A percentile compares a stretch with the other conserved stretches of the same genome.
These are phyloP conservation scores for Trichosporon coremiiforme DNA, from an alignment of 1,284 basidiomycete genomes.

Conservation along the genomic window DNA sequence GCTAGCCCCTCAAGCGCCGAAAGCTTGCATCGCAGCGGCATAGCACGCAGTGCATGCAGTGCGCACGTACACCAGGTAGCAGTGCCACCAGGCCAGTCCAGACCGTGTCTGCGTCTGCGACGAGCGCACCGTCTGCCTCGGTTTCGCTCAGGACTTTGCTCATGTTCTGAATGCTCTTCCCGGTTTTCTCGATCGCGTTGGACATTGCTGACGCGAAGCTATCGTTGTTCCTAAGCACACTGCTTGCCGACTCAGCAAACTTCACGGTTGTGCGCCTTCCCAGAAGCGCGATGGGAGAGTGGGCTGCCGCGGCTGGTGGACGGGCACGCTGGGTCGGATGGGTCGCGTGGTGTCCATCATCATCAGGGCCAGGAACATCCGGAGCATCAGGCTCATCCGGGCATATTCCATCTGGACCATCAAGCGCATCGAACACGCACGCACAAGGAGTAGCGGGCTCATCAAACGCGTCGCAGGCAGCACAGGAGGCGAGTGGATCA, in stretches of 20 bases:
- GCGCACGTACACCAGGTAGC: background rate
- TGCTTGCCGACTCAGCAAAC: slow-evolving; percentile 59
- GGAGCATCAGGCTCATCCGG: background rate
- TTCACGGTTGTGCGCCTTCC: slow-evolving; percentile 62
- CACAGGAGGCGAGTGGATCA: slow-evolving; percentile 5
- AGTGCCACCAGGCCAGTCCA: background rate
- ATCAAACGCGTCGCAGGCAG: background rate
- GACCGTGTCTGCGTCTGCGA: background rate
- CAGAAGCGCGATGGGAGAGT: slow-evolving; percentile 51
- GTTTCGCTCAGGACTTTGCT: background rate
- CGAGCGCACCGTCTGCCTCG: background rate
- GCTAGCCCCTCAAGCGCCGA: background rate
- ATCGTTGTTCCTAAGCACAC: slow-evolving; percentile 65
- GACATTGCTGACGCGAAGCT: slow-evolving; percentile 38
- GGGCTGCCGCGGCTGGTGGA: slow-evolving; percentile 36
- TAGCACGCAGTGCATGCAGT: background rate
- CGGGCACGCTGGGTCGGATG: slow-evolving; percentile 45
- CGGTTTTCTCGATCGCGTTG: background rate
- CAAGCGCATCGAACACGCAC: background rate
- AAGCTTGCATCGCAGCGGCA: background rate
- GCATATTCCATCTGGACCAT: background rate
- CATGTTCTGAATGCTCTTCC: background rate
- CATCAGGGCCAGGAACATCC: background rate
- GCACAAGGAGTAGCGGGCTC: background rate
- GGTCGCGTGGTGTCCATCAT: slow-evolving; percentile 43